Evolutionary conservation across 495 filamentous ascomycete species (phyloP).

Genomic region (Aspergillus haitiensis): DNA sequence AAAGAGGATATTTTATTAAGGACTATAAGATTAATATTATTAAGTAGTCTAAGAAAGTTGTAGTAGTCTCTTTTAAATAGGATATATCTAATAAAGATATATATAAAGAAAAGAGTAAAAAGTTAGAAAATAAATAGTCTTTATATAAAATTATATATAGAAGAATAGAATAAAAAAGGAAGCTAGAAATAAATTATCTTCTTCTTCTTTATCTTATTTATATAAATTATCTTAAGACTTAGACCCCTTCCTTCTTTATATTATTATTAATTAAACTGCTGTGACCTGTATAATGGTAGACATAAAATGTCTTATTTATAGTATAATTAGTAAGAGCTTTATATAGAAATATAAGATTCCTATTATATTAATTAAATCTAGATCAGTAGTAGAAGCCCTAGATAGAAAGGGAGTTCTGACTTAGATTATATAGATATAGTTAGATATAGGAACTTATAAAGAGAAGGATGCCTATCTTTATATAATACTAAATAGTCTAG

Average conservation of each 20-base stretch:
- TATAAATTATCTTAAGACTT: no score
- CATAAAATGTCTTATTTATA: conserved; percentile 7
- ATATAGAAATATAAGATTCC: background rate
- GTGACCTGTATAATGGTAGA: background rate
- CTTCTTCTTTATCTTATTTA: no score
- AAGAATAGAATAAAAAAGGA: no score
- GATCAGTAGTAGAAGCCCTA: background rate
- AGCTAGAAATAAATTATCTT: no score
- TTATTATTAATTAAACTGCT: background rate
- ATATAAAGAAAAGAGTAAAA: no score
- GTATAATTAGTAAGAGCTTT: conserved; percentile 4
- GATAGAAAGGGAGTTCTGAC: background rate
- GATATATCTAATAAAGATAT: no score
- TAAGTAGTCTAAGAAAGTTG: background rate
- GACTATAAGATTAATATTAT: background rate
- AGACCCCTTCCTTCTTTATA: background rate
- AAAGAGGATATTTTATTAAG: background rate
- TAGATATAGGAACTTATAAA: background rate
- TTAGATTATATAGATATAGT: conserved; percentile 3
- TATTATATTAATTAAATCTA: background rate
- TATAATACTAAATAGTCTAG: background rate
- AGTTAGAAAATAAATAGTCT: no score
- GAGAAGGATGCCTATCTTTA: background rate
- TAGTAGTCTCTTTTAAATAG: background rate
- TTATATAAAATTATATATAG: no score